These are phyloP conservation scores for Pestalotiopsis fici DNA, from an alignment of 2,329 filamentous ascomycete genomes.

Conservation along the genomic window DNA sequence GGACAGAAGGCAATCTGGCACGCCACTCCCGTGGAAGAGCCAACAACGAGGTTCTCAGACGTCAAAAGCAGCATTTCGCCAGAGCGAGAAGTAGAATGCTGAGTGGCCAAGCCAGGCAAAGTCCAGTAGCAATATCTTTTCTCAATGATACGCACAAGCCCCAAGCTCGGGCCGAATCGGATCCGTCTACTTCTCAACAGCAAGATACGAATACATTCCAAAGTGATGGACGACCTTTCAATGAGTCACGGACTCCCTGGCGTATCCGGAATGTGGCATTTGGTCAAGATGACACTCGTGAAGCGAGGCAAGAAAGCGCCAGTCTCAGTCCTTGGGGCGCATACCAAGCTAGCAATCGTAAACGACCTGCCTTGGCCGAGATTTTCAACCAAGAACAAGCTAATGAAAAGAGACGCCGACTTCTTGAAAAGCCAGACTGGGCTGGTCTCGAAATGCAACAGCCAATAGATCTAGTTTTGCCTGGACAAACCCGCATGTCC, in stretches of 20 bases:
- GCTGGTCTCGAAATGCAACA: constrained; percentile 32
- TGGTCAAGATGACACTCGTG: neutral
- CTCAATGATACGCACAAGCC: constrained; percentile 12
- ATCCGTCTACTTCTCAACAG: neutral
- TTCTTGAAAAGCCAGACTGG: constrained; percentile 35
- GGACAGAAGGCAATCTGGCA: constrained; percentile 48
- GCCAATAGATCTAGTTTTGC: constrained; percentile 30
- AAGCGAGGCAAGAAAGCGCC: neutral
- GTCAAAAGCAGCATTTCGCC: constrained; percentile 50
- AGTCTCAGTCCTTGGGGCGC: neutral
- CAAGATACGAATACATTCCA: neutral
- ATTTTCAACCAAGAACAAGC: neutral
- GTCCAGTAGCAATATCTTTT: constrained; percentile 33
- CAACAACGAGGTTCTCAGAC: constrained; percentile 33
- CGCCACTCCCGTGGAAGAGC: constrained; percentile 38
- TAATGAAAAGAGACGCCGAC: constrained; percentile 26
- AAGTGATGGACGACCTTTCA: neutral
- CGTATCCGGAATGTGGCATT: neutral
- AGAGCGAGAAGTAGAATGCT: constrained; percentile 36
- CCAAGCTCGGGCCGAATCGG: neutral
- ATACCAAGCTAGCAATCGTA: constrained; percentile 1
- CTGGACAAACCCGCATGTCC: constrained; percentile 19
- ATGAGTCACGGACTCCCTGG: neutral
- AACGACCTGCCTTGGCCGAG: constrained; percentile 1
- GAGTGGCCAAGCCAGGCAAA: constrained; percentile 26